Percentiles rank a stretch among this genome's conserved stretches.
Conservation (phyloP, 306 rosid species). For the Gastrolobium villosum region DNA sequence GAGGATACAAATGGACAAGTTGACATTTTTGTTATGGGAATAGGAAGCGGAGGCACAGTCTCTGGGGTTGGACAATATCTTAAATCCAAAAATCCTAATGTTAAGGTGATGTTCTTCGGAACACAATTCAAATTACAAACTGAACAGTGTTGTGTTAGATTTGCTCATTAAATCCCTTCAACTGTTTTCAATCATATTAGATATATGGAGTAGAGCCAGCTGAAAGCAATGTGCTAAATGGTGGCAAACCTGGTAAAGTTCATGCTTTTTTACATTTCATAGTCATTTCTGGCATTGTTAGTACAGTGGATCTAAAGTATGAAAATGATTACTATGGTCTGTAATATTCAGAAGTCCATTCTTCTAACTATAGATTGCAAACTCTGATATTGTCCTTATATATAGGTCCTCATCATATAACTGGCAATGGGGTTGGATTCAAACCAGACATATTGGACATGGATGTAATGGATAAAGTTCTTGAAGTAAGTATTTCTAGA, state of each 20-base stretch:
- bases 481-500: constrained; percentile 67
- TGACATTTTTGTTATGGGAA: constrained; percentile 98
- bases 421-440: constrained; percentile 95
- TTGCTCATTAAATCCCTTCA: constrained; percentile 29
- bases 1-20: constrained; percentile 94
- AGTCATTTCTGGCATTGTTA: constrained; percentile 14
- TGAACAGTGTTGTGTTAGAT: constrained; percentile 34
- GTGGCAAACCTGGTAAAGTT: constrained; percentile 90
- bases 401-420: constrained; percentile 89
- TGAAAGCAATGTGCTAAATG: constrained; percentile 88
- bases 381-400: constrained; percentile 37
- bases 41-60: constrained; percentile 98
- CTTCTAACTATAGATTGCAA: constrained; percentile 22
- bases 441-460: constrained; percentile 96
- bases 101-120: constrained; percentile 60
- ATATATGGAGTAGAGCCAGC: constrained; percentile 93
- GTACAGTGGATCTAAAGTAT: constrained; percentile 13
- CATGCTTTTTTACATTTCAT: background rate
- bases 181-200: constrained; percentile 44
- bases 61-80: constrained; percentile 97
- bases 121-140: constrained; percentile 36
- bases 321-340: background rate
- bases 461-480: constrained; percentile 94
- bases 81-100: constrained; percentile 87
- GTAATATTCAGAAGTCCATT: background rate